Conservation (phyloP, 164 flowering plant genomes). For the Liriodendron chinense region DNA sequence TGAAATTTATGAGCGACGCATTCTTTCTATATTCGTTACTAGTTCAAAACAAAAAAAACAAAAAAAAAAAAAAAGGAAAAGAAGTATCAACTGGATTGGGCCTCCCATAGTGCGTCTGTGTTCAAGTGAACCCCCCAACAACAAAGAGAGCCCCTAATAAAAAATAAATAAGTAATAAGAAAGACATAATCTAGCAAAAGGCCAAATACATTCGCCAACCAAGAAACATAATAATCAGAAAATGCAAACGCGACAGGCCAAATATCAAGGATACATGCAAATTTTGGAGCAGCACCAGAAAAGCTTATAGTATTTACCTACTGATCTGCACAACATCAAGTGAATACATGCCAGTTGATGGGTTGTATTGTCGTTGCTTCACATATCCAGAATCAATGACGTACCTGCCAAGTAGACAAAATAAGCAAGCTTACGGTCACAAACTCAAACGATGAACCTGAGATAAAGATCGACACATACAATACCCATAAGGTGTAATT, state of each 20-base stretch:
- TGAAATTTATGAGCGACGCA: no score
- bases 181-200: neutral
- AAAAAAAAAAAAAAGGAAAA: neutral
- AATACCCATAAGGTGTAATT: neutral
- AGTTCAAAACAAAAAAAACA: neutral
- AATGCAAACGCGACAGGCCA: neutral
- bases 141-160: neutral
- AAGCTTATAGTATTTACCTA: conserved; percentile 41
- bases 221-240: neutral
- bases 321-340: conserved; percentile 93
- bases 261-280: neutral
- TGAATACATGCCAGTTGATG: conserved; percentile 94
- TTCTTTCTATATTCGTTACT: no score
- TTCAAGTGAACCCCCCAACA: neutral
- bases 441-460: neutral
- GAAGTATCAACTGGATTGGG: neutral
- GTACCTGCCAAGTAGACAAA: conserved; percentile 44
- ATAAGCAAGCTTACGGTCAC: neutral
- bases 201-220: neutral
- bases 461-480: neutral
- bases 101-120: neutral
- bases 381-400: conserved; percentile 96
- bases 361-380: conserved; percentile 94
- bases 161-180: neutral
- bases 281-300: neutral